Evolutionary conservation across 768 basidiomycete genomes (phyloP), one percentile per base, ranked within the genome.

Genomic region (Phallus indusiatus): DNA sequence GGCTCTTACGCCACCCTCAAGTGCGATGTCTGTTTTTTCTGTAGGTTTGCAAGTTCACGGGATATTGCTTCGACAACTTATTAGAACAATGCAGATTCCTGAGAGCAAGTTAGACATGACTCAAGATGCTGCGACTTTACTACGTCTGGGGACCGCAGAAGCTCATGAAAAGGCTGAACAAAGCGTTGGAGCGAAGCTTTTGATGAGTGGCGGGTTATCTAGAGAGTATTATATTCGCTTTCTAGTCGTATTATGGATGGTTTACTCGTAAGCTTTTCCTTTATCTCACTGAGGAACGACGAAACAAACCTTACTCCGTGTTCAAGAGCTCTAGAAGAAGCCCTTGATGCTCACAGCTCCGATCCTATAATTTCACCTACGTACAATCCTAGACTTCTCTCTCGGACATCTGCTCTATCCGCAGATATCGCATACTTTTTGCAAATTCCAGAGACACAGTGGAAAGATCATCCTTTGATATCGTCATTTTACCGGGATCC

Each of bases 181-280:
- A 60, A 83, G 80, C 63, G 68, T 75, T 22, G 85, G 80, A 24
- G 86, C 83, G 1, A 72, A 70, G 50, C 78, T 78, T 51, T 73
- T 89, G 47, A 74, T 81, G 20, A 77, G 77, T 55, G 86, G 86
- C 10, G 74, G 78, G 59, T 75, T 88, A 36, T 73, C 75, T 55
- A 77, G 78, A 67, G 76, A 80, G 47, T 86, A 88, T 67, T 90
- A 90, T 68, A 71, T 83, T 16, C 76, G 79, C 52, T 86, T 82
- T 70, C 75, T 89, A 48, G 83, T 89, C 75, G 82, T 86, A 75
- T 79, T 91, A 21, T 90, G 85, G 82, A 79, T 88, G 64, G 72
- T 92, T 24, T 93, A 91, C 72, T 74, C 81, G 88, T 90, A 64
- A 70, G 83, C 73, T 55, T 36, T 66, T 33, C 28, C 28, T 7